Evolutionary conservation across 768 basidiomycete genomes (phyloP), one percentile per base, ranked within the genome.

Genomic region (Kondoa subrosea): DNA sequence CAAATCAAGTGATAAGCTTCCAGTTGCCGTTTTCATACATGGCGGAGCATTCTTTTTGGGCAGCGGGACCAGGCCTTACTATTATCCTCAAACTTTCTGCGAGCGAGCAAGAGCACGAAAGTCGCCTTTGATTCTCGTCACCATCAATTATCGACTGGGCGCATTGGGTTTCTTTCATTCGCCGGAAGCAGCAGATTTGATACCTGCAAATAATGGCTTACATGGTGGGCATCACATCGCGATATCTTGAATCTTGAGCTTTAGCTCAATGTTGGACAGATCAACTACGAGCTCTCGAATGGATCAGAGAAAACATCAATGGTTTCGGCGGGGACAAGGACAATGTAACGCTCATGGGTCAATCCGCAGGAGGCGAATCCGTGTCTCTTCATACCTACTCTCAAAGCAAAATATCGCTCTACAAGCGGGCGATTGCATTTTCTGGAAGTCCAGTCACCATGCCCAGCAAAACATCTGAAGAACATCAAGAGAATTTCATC

Each of bases 371-470:
- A 50, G 40, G 40, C 8, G 40, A 50, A 50, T 8, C 12, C 40
- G 40, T 50, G 12, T 50, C 40, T 8, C 40, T 50, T 8, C 40
- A 50, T 21, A 50, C 8, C 40, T 50, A 50, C 21, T 50, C 40
- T 8, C 12, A 21, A 8, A 50, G 40, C 21, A 50, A 21, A 8
- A 21, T 50, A 8, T 21, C 40, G 40, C 40, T 50, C 12, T 50
- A 50, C 21, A 50, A 50, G 40, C 8, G 40, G 21, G 40, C 40
- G 40, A 60, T 60, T 25, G 58, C 58, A 4, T 30, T 60, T 30
- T 4, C 8, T 26, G 58, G 58, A 12, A 60, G 58, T 30, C 58
- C 29, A 15, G 58, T 60, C 58, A 60, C 58, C n/a, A 60, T 60
- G 58, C 58, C 58, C n/a, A 4, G 8, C 58, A 25, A 30, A 15